A percentile compares a stretch with the other conserved stretches of the same genome.
Evolutionary conservation across 2,329 filamentous ascomycete genomes (phyloP).

Genomic region (Neopestalotiopsis rosae): DNA sequence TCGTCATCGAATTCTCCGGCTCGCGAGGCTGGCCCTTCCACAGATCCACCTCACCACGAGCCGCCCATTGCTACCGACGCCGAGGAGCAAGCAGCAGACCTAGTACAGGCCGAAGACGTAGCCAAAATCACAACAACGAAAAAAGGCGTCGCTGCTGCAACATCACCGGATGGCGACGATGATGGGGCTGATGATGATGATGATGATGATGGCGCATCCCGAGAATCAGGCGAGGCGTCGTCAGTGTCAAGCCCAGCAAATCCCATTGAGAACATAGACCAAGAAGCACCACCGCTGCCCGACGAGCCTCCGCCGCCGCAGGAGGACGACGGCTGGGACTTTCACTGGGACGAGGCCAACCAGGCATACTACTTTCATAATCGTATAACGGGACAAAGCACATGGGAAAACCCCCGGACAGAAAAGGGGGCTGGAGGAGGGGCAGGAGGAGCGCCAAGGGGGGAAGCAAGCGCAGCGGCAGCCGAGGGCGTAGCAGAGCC

Average conservation of each 20-base stretch:
- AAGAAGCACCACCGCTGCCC: constrained; percentile 42
- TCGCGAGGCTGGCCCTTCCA: constrained; percentile 1
- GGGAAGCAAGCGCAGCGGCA: constrained; percentile 20
- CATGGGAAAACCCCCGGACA: constrained; percentile 88
- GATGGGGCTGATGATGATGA: constrained; percentile 16
- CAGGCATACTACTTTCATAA: constrained; percentile 87
- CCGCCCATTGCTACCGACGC: constrained; percentile 2
- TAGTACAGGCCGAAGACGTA: neutral
- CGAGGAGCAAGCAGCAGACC: neutral
- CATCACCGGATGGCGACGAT: constrained; percentile 19
- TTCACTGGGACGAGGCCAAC: constrained; percentile 73
- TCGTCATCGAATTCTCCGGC: constrained; percentile 4
- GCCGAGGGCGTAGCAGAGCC: constrained; percentile 31
- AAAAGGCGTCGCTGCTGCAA: neutral
- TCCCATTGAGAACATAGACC: constrained; percentile 38
- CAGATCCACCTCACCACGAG: neutral
- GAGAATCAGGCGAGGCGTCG: constrained; percentile 29
- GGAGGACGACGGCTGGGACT: constrained; percentile 80
- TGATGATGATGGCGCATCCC: constrained; percentile 22
- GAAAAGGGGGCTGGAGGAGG: constrained; percentile 44
- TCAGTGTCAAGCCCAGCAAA: constrained; percentile 22
- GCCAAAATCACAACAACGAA: too few relatives aligned
- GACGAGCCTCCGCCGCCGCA: constrained; percentile 39
- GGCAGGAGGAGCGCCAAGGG: constrained; percentile 26
- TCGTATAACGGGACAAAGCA: constrained; percentile 73